Percentiles rank a stretch among this genome's conserved stretches.
Evolutionary conservation across 805 yeast species (phyloP).

Genomic region (Nematodospora valgi): DNA sequence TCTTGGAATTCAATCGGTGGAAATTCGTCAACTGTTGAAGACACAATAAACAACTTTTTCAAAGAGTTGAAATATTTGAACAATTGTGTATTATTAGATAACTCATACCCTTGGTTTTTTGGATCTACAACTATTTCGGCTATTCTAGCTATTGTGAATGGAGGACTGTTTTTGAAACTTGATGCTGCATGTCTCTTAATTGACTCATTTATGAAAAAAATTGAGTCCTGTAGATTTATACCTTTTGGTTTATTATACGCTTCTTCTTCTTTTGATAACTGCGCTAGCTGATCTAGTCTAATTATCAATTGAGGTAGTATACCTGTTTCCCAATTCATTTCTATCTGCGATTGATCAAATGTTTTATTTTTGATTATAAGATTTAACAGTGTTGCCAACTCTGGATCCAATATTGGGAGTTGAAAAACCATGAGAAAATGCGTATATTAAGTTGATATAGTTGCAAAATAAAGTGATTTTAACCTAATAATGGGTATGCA

Average conservation of each 20-base stretch:
- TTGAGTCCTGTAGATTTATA: too few relatives aligned
- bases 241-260: too few relatives aligned
- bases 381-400: not conserved
- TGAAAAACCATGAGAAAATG: not conserved
- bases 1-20: conserved; percentile 11
- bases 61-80: conserved; percentile 46
- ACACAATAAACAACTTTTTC: conserved; percentile 26
- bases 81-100: conserved; percentile 23
- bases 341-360: not conserved
- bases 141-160: conserved; percentile 48
- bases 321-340: conserved; percentile 2
- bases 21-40: conserved; percentile 25
- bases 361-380: conserved; percentile 3
- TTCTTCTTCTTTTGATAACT: conserved; percentile 1
- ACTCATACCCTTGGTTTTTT: conserved; percentile 25
- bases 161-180: conserved; percentile 29
- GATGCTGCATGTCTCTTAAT: conserved; percentile 24
- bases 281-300: conserved; percentile 3
- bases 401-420: conserved; percentile 2
- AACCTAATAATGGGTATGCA: too few relatives aligned
- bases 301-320: conserved; percentile 2
- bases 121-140: conserved; percentile 48
- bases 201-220: too few relatives aligned
- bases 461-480: too few relatives aligned
- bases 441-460: too few relatives aligned